Evolutionary conservation across 352 stramenopile species (phyloP).

Genomic region (Pythium myriotylum): DNA sequence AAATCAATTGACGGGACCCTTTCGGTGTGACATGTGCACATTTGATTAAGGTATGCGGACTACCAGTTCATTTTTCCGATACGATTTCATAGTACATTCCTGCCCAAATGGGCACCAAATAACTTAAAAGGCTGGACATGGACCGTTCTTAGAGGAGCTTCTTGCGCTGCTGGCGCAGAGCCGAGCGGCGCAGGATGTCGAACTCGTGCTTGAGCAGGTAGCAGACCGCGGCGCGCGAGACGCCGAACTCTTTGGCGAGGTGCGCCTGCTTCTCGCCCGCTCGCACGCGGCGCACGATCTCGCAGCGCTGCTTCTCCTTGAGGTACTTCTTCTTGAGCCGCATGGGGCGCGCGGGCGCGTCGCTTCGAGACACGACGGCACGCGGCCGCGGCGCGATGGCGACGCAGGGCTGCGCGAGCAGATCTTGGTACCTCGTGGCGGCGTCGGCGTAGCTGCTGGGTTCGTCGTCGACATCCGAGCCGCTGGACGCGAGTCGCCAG

Average conservation of each 20-base stretch:
- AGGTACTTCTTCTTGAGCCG: slow-evolving; percentile 75
- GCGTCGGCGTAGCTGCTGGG: neutral
- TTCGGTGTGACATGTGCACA: slow-evolving; percentile 1
- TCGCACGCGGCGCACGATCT: slow-evolving; percentile 64
- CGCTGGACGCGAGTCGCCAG: slow-evolving; percentile 4
- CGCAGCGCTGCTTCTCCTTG: slow-evolving; percentile 60
- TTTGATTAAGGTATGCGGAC: neutral
- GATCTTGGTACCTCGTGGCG: slow-evolving; percentile 3
- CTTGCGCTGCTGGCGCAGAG: slow-evolving; percentile 16
- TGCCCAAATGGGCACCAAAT: neutral
- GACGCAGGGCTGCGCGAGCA: slow-evolving; percentile 8
- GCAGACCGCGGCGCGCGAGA: slow-evolving; percentile 63
- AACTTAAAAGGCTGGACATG: neutral
- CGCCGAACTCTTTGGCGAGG: slow-evolving; percentile 66
- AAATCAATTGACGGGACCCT: neutral
- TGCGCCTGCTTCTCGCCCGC: slow-evolving; percentile 62
- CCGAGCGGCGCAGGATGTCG: slow-evolving; percentile 44
- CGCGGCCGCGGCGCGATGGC: slow-evolving; percentile 11
- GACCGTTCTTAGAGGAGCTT: slow-evolving; percentile 2
- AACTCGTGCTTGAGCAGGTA: slow-evolving; percentile 68
- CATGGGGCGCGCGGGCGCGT: slow-evolving; percentile 43
- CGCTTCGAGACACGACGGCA: slow-evolving; percentile 27
- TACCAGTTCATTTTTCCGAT: neutral
- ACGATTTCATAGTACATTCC: neutral
- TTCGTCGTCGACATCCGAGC: slow-evolving; percentile 12